Base-by-base conservation (phyloP, 164 flowering plant species). In the Amborella trichopoda region DNA sequence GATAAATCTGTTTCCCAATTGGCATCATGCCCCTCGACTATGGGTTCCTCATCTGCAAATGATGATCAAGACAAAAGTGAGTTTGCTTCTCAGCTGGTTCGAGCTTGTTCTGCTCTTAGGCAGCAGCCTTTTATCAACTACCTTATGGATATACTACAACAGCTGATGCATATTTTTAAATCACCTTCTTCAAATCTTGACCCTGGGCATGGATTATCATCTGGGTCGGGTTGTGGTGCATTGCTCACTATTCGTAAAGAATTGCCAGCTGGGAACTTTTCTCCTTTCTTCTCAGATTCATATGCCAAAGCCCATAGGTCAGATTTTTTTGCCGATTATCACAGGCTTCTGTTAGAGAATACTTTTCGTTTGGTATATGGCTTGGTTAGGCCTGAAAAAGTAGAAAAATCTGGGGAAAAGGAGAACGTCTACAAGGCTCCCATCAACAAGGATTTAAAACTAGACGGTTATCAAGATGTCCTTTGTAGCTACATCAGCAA, bases 401-500 rank as follows among this genome's bases (percentile, higher is more conserved):
- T 80, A 56, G 99, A 91, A 39, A 91, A 88, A 65, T 62, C 65
- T 57, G 86, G 67, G 42, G 96, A 93, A 48, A 88, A 83, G 63
- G 98, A 91, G 28, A 90, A 74, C 67, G 65, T 67, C n/a, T 61
- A 56, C 69, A 83, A 67, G 66, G 27, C 53, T 8, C 54, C 79
- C 20, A 55, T 71, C 48, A 57, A 55, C n/a, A 93, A 83, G 66
- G 99, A 93, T 57, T 70, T 93, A 79, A 93, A 93, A 73, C 67
- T 93, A 20, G 99, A 93, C 53, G 94, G 89, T 2, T 88, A 84
- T 72, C 99, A 93, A 66, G 99, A 93, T 79, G 88, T 85, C 57
- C 81, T 93, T 26, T 93, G 99, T 74, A 82, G 81, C 56, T 93
- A 93, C 46, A 88, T 93, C 60, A 93, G 78, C 62, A 93, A 88